Evolutionary conservation across 2,329 filamentous ascomycete genomes (phyloP), one percentile per base, ranked within the genome.

Genomic region (Dryadomyces quercus-mongolicae): DNA sequence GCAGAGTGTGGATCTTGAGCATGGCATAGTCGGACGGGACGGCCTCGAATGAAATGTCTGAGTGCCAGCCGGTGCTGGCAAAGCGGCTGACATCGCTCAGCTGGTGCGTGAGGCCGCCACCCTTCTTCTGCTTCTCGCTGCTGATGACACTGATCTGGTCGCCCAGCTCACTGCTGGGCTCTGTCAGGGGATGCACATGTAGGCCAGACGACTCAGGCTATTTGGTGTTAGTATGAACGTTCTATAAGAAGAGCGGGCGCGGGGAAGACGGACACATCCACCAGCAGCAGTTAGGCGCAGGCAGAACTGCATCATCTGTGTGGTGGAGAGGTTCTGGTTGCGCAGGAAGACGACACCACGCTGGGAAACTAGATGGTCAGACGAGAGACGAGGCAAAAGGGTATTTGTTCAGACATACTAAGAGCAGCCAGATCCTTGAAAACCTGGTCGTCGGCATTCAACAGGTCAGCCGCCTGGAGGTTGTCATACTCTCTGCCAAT

Each of bases 341-440:
- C 81, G 75, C 63, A 85, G 80, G 65, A 84, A 83, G 44, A 84
- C 80, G 2, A 85, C 81, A 1, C 80, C 80, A 15, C 81, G 73
- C 58, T 77, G 74, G 1, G 80, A 82, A 58, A 84, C 80, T 82
- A 16, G 44, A 7, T 5, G 20, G 38, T 54, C 2, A 9, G 9
- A 10, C 38, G 8, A 44, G 16, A 7, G 15, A 5, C 2, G n/a
- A 20, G n/a, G 42, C 3, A n/a, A 31, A 5, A 25, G 9, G 3
- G 13, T 2, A 20, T n/a, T n/a, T n/a, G n/a, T n/a, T n/a, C n/a
- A 36, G 6, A 18, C 70, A 59, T 68, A 85, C 82, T 77, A 1
- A 79, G 85, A 56, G 85, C 81, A 22, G 82, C 84, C 0, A 88
- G 69, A 60, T 87, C 84, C 1, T 78, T 74, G 25, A 86, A 64